Evolutionary conservation across 768 basidiomycete genomes (phyloP).

Genomic region (Suillus sp.): DNA sequence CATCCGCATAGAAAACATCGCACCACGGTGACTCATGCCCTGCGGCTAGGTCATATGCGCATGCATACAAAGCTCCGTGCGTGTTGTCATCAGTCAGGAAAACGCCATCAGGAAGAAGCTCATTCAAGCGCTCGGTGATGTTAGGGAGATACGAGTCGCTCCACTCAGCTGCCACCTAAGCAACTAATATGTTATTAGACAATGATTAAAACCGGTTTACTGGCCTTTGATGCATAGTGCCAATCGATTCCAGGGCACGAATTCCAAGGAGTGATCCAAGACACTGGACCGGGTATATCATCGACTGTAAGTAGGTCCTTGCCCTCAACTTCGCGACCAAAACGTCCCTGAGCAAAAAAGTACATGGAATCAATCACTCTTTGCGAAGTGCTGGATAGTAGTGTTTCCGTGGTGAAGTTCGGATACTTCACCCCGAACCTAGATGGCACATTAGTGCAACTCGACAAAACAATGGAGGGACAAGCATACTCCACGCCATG

Average conservation of each 20-base stretch:
- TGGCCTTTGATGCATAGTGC: slow-evolving; percentile 12
- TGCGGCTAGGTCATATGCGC: slow-evolving; percentile 44
- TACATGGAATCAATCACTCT: slow-evolving; percentile 42
- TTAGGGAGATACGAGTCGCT: slow-evolving; percentile 35
- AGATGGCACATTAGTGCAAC: neutral
- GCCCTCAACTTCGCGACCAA: slow-evolving; percentile 34
- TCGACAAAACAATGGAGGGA: neutral
- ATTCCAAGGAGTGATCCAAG: slow-evolving; percentile 45
- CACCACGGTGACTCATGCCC: slow-evolving; percentile 43
- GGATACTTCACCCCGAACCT: slow-evolving; percentile 29
- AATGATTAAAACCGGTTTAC: neutral
- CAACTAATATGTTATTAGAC: neutral
- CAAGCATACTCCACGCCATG: slow-evolving; percentile 39
- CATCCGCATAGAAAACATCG: slow-evolving; percentile 35
- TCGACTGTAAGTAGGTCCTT: slow-evolving; percentile 32
- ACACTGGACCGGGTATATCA: slow-evolving; percentile 38
- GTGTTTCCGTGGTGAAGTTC: slow-evolving; percentile 19
- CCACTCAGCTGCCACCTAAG: slow-evolving; percentile 33
- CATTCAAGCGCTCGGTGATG: slow-evolving; percentile 38
- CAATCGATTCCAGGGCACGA: slow-evolving; percentile 31
- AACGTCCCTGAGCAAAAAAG: slow-evolving; percentile 44
- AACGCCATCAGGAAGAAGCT: slow-evolving; percentile 33
- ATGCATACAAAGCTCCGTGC: slow-evolving; percentile 45
- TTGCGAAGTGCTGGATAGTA: slow-evolving; percentile 19
- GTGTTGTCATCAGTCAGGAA: slow-evolving; percentile 36